Evolutionary conservation across 768 basidiomycete genomes (phyloP).

Genomic region (Tylopilus rubrobrunneus): DNA sequence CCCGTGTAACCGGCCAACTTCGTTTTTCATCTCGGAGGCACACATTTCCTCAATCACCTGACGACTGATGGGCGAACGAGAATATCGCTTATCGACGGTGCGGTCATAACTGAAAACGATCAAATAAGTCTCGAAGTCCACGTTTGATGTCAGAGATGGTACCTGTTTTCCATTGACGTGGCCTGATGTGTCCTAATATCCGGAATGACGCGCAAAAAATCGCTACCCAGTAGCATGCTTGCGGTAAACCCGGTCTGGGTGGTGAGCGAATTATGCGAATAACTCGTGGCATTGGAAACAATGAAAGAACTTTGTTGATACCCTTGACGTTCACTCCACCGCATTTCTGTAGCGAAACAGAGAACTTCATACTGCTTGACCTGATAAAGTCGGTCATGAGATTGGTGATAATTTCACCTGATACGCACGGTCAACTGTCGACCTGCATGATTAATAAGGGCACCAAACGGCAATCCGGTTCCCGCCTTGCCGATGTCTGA

Average conservation of each 20-base stretch:
- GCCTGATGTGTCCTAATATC: background rate
- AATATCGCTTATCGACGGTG: background rate
- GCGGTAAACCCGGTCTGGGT: background rate
- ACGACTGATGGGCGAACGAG: too few relatives aligned
- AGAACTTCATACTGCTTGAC: conserved; percentile 25
- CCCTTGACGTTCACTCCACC: too few relatives aligned
- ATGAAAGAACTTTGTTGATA: conserved; percentile 18
- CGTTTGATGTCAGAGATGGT: background rate
- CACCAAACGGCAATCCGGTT: too few relatives aligned
- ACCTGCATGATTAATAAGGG: conserved; percentile 19
- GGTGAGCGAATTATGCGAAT: background rate
- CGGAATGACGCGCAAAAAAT: conserved; percentile 19
- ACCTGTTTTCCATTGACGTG: conserved; percentile 6
- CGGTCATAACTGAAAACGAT: background rate
- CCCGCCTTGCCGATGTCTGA: conserved; percentile 26
- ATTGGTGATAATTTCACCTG: background rate
- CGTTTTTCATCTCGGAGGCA: conserved; percentile 2
- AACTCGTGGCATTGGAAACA: conserved; percentile 5
- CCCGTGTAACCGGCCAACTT: background rate
- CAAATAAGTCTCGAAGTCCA: background rate
- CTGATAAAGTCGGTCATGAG: conserved; percentile 7
- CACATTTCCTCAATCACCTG: too few relatives aligned
- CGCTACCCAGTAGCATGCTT: conserved; percentile 11
- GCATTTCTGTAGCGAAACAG: too few relatives aligned
- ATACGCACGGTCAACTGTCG: conserved; percentile 24